Base-by-base conservation (phyloP, 2,329 filamentous ascomycete species). In the Aspergillus caelatus region DNA sequence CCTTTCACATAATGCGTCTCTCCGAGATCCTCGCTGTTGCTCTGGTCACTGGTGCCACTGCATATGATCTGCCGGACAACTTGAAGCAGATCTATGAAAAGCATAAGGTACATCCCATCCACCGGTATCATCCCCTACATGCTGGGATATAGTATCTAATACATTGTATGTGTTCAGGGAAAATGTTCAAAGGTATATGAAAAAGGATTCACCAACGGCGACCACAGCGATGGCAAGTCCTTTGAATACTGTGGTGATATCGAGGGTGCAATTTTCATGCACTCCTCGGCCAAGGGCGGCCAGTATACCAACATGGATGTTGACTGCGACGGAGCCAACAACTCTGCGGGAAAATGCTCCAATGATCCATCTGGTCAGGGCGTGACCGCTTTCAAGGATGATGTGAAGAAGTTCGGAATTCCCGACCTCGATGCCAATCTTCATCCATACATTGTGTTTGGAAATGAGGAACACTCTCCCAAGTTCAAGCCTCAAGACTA, bases 231-330 rank as follows among this genome's bases (percentile, higher is more conserved):
- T 9, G 52, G 58, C 14, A 32, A 58, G 21, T 62, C 54, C n/a
- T 68, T 72, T 11, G 62, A 70, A 11, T 85, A 85, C 73, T 85
- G 84, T 66, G 82, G 80, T 45, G 83, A 85, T 64, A 79, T 81
- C 59, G 71, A 79, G 39, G 77, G 79, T 34, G 77, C 83, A 50
- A 74, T 88, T 62, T 87, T 83, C 74, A 71, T 87, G n/a, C 80
- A 83, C 62, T 81, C 81, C 53, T 68, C 73, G 4, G 76, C 76
- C 23, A 68, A 79, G 45, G 69, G 65, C 1, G 69, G 67, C 12
- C 45, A 65, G 28, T 76, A 86, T 43, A 80, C 77, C 58, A 83
- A 87, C 73, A 86, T 88, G 83, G 85, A 88, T 68, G 79, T 88
- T 58, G 85, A 86, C 75, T 88, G 86, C 69, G 85, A 88, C 66